Evolutionary conservation across 1,139 yeast species (phyloP).

Genomic region (Blastobotrys arbuscula): DNA sequence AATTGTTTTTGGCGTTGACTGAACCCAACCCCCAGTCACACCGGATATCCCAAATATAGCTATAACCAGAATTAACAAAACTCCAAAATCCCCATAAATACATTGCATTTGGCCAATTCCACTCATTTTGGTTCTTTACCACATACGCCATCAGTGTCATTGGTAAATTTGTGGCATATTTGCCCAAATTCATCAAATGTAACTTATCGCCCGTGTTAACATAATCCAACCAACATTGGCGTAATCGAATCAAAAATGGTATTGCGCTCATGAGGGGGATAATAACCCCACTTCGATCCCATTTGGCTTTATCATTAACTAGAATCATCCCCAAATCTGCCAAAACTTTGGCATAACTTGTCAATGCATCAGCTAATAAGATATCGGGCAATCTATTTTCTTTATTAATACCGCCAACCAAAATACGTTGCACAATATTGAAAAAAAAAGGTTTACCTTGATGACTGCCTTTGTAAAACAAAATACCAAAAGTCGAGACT

Average conservation of each 20-base stretch:
- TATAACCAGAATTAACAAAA: constrained; percentile 63
- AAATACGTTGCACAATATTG: constrained; percentile 48
- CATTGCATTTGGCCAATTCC: background rate
- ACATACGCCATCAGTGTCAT: constrained; percentile 36
- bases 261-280: constrained; percentile 49
- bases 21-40: constrained; percentile 76
- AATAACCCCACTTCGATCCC: constrained; percentile 34
- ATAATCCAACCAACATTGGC: constrained; percentile 76
- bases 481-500: constrained; percentile 22
- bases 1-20: background rate
- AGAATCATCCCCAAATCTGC: constrained; percentile 52
- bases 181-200: constrained; percentile 65
- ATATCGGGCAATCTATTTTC: constrained; percentile 67
- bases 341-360: constrained; percentile 70
- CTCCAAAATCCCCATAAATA: constrained; percentile 49
- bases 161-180: constrained; percentile 71
- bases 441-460: constrained; percentile 28
- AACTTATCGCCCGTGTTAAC: constrained; percentile 42
- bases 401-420: constrained; percentile 51
- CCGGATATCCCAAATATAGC: constrained; percentile 81
- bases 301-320: constrained; percentile 27
- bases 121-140: constrained; percentile 3
- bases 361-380: constrained; percentile 70
- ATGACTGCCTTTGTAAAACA: constrained; percentile 28
- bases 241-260: constrained; percentile 68